Conservation (phyloP, 2,329 filamentous ascomycete genomes). For the Fusarium circinatum region DNA sequence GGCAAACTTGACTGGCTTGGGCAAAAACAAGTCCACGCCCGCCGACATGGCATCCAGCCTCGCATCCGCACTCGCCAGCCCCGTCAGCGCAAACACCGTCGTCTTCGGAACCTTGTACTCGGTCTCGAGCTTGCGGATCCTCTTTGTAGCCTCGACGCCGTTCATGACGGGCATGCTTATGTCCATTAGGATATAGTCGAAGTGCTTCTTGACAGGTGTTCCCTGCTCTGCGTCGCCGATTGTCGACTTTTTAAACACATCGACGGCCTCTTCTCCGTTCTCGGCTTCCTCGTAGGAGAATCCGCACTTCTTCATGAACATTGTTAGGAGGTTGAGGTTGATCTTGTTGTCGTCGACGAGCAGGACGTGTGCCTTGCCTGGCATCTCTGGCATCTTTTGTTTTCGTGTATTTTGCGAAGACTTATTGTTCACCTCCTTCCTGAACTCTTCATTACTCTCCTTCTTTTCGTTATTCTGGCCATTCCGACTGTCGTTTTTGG, state of each 20-base stretch:
- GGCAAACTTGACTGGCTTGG: conserved; percentile 60
- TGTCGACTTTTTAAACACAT: conserved; percentile 51
- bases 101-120: conserved; percentile 53
- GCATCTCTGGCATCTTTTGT: not conserved
- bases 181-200: conserved; percentile 57
- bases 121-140: conserved; percentile 60
- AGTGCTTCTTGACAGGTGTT: conserved; percentile 26
- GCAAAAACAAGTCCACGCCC: conserved; percentile 62
- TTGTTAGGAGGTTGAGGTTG: conserved; percentile 55
- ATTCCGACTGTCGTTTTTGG: not conserved
- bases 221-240: not conserved
- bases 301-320: conserved; percentile 55
- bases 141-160: conserved; percentile 59
- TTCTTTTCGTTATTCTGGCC: not conserved
- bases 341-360: conserved; percentile 57
- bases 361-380: conserved; percentile 43
- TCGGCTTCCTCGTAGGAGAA: conserved; percentile 54
- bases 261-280: conserved; percentile 60
- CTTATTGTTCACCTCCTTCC: not conserved
- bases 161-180: conserved; percentile 67
- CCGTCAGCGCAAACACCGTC: conserved; percentile 63
- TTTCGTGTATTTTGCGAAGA: not conserved
- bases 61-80: conserved; percentile 60
- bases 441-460: not conserved
- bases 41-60: conserved; percentile 59